Conservation (phyloP, 192 early-diverging fungal genomes). For the Coemansia reversa region DNA sequence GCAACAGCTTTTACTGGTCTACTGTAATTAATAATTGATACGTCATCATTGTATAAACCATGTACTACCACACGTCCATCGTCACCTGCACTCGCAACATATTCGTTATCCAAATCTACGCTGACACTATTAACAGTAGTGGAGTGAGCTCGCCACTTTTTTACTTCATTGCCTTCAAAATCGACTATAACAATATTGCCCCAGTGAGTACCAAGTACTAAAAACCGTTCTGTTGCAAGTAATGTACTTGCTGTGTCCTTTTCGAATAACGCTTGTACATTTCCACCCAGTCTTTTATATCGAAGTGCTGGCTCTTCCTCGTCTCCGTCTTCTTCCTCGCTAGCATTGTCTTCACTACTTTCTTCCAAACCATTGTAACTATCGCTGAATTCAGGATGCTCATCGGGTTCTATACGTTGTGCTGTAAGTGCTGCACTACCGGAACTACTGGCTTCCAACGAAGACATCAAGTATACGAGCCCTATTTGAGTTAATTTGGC, state of each 20-base stretch:
- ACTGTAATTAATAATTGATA: constrained; percentile 70
- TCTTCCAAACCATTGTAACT: not conserved
- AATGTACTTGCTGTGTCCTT: constrained; percentile 84
- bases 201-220: constrained; percentile 93
- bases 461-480: not conserved
- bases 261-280: constrained; percentile 65
- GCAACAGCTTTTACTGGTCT: constrained; percentile 89
- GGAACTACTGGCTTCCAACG: not conserved
- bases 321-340: constrained; percentile 62
- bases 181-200: constrained; percentile 88
- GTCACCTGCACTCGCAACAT: constrained; percentile 87
- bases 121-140: constrained; percentile 85
- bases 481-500: no score
- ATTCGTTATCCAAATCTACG: constrained; percentile 85
- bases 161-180: constrained; percentile 86
- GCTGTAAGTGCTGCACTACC: not conserved
- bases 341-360: constrained; percentile 11
- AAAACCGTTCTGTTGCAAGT: constrained; percentile 77
- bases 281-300: constrained; percentile 81
- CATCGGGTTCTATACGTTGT: not conserved
- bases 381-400: not conserved
- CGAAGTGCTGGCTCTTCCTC: constrained; percentile 92
- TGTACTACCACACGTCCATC: constrained; percentile 91
- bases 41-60: constrained; percentile 73
- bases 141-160: constrained; percentile 79